Base-by-base conservation (phyloP, 345 rosid species). In the Excoecaria agallocha region DNA sequence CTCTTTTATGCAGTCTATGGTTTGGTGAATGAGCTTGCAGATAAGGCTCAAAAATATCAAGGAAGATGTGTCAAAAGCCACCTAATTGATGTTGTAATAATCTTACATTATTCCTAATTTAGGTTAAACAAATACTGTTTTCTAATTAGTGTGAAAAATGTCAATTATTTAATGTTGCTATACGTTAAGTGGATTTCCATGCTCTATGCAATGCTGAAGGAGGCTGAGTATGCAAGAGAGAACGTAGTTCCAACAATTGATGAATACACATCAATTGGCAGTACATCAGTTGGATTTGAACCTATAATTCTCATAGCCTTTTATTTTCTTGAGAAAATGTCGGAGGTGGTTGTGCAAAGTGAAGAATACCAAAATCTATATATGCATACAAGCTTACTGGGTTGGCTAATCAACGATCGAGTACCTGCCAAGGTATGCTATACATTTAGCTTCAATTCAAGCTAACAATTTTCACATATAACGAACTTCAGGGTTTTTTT, bases 351-450 rank as follows among this genome's bases (percentile, higher is more conserved):
- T 8, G 16, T 67, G 1, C 17, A 8, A 5, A 66, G 66, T 38
- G 20, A 39, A 35, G 78, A 75, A 50, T 75, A 67, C 61, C 39
- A 57, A 10, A 50, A 45, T 13, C 64, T 75, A 38, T 66, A 35
- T 17, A 64, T 19, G 58, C 58, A 57, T 24, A 19, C 41, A 9
- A 75, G 78, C 72, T 17, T 57, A 10, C n/a, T 75, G n/a, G 78
- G 72, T 3, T 66, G 78, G 39, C 72, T 75, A 46, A 13, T 57
- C 12, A 68, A 67, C 39, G 72, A 75, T 46, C 67, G 61, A 37
- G 72, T 71, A 0, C 43, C 72, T n/a, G 56, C 48, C 12, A 20
- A 59, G 72, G 72, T 75, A 48, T 12, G 1, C 30, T 30, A 2
- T 30, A 30, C 30, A 30, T 30, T 30, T 30, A 30, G 30, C 30